These are phyloP conservation scores for Aspergillus pseudonomiae DNA, from an alignment of 2,329 filamentous ascomycete genomes.

Conservation along the genomic window DNA sequence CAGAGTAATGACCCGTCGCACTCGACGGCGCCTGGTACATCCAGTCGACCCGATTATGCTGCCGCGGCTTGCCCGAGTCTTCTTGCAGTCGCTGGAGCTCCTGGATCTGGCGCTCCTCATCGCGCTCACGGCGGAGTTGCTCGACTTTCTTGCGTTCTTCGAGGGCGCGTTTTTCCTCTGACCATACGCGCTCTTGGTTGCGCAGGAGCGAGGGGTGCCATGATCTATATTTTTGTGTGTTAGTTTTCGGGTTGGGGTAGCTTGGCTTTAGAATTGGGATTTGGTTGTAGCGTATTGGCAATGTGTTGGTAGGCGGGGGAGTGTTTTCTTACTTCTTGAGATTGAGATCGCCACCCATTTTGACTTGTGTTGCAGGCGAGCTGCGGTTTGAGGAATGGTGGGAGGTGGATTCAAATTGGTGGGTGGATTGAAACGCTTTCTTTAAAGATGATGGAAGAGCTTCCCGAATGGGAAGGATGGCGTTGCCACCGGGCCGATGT, in stretches of 20 bases:
- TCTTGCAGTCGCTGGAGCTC: slow-evolving; percentile 90
- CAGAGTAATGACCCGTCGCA: slow-evolving; percentile 69
- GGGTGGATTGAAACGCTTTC: background rate
- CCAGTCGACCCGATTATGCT: slow-evolving; percentile 87
- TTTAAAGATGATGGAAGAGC: background rate
- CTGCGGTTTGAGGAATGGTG: background rate
- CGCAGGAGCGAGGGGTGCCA: slow-evolving; percentile 90
- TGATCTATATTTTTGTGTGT: slow-evolving; percentile 54
- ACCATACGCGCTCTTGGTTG: slow-evolving; percentile 89
- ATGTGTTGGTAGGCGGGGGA: background rate
- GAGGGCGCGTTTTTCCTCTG: slow-evolving; percentile 88
- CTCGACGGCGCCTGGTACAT: slow-evolving; percentile 91
- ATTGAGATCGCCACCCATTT: slow-evolving; percentile 94
- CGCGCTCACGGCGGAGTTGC: slow-evolving; percentile 87
- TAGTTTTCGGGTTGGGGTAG: slow-evolving; percentile 10
- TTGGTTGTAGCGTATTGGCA: background rate
- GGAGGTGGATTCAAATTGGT: background rate
- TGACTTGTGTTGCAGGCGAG: slow-evolving; percentile 37
- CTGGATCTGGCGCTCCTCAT: slow-evolving; percentile 89
- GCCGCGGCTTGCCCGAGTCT: slow-evolving; percentile 79
- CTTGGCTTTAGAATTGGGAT: background rate
- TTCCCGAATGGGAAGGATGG: slow-evolving; percentile 11
- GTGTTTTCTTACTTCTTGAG: slow-evolving; percentile 69
- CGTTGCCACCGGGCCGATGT: slow-evolving; percentile 11
- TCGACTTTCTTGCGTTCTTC: slow-evolving; percentile 94